These are phyloP conservation scores for Euphrasia arctica DNA, from an alignment of 305 asterid genomes.

Conservation along the genomic window DNA sequence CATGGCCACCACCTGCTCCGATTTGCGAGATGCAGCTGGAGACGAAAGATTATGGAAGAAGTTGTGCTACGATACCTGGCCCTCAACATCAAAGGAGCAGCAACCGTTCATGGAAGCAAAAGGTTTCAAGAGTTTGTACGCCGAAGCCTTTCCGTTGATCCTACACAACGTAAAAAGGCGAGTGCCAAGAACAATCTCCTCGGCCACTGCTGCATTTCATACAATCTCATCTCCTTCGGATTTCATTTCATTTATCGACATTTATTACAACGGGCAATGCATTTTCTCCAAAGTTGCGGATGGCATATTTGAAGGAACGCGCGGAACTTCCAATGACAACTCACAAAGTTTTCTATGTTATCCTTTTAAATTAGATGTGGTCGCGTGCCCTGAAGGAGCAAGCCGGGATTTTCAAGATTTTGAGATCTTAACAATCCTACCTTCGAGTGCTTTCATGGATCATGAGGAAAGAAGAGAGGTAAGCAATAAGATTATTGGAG, in stretches of 20 bases:
- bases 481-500: conserved; percentile 2
- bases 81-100: conserved; percentile 21
- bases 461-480: background rate
- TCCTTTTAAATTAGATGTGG: conserved; percentile 21
- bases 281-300: conserved; percentile 21
- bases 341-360: conserved; percentile 2
- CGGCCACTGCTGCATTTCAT: background rate
- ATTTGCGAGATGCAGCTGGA: conserved; percentile 10
- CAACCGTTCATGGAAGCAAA: background rate
- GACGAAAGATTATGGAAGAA: conserved; percentile 19
- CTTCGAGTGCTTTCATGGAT: conserved; percentile 3
- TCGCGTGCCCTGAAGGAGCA: background rate
- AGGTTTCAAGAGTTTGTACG: conserved; percentile 26
- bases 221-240: conserved; percentile 14
- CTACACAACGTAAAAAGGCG: background rate
- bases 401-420: background rate
- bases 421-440: conserved; percentile 1
- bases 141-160: conserved; percentile 26
- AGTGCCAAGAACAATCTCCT: background rate
- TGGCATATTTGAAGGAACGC: conserved; percentile 4
- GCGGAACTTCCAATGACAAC: background rate
- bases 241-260: conserved; percentile 27
- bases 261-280: conserved; percentile 22
- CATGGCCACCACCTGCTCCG: conserved; percentile 11
- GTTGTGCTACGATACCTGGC: conserved; percentile 26